Percentiles rank a stretch among this genome's conserved stretches.
Evolutionary conservation across 495 filamentous ascomycete species (phyloP).

Genomic region (Podospora australis): DNA sequence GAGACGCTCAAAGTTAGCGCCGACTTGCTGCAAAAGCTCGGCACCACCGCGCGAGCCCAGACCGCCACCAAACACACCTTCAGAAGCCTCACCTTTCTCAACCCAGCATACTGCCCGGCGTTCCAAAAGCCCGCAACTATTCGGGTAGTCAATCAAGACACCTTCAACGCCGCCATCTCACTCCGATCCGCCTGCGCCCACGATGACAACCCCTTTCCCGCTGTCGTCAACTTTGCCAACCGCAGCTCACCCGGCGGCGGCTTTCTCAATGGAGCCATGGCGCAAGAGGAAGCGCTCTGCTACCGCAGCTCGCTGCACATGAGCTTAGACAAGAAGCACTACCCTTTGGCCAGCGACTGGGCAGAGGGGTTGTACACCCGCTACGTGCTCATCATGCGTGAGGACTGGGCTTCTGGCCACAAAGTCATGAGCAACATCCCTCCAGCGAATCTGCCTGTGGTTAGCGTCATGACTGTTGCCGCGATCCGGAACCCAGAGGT

Average conservation of each 20-base stretch:
- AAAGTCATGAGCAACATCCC: conserved; percentile 23
- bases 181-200: neutral
- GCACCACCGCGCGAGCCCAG: neutral
- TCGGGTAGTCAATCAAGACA: neutral
- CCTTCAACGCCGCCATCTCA: neutral
- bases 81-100: neutral
- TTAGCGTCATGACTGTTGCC: conserved; percentile 51
- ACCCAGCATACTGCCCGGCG: neutral
- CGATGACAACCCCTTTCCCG: conserved; percentile 8
- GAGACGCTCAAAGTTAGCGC: neutral
- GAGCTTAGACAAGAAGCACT: conserved; percentile 42
- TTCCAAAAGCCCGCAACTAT: neutral
- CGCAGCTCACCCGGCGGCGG: conserved; percentile 46
- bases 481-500: conserved; percentile 20
- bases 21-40: neutral
- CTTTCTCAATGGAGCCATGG: conserved; percentile 45
- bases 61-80: neutral
- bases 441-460: conserved; percentile 10
- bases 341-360: conserved; percentile 36
- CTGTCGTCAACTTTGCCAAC: conserved; percentile 55
- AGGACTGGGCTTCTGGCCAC: conserved; percentile 34
- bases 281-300: conserved; percentile 60
- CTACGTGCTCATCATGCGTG: conserved; percentile 49
- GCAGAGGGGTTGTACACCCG: conserved; percentile 49
- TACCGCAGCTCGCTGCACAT: conserved; percentile 51